Conservation (phyloP, 2,329 filamentous ascomycete genomes). For the Alternaria gaisen region DNA sequence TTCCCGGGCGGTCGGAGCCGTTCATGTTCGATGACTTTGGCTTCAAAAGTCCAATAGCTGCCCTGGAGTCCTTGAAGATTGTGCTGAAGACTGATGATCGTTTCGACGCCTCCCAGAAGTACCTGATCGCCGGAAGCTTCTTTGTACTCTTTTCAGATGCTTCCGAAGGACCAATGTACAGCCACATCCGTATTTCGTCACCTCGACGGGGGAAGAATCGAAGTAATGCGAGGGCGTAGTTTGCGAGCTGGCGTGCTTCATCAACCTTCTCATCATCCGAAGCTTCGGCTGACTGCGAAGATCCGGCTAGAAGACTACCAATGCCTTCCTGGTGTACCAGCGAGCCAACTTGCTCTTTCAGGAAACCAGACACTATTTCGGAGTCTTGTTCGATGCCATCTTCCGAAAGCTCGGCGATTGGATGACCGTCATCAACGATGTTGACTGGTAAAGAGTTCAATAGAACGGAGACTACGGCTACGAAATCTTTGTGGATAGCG, state of each 20-base stretch:
- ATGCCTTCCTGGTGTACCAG: constrained; percentile 81
- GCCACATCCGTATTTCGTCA: constrained; percentile 93
- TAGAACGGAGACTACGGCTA: constrained; percentile 64
- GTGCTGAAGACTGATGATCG: constrained; percentile 65
- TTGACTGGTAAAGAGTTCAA: constrained; percentile 65
- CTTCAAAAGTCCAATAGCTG: constrained; percentile 66
- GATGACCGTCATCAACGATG: constrained; percentile 60
- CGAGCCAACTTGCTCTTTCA: constrained; percentile 72
- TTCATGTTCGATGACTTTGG: constrained; percentile 37
- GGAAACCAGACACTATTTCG: constrained; percentile 56
- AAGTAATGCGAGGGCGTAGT: constrained; percentile 85
- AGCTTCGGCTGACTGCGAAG: constrained; percentile 47
- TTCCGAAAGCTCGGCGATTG: constrained; percentile 41
- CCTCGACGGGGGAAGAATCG: constrained; percentile 82
- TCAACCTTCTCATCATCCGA: constrained; percentile 53
- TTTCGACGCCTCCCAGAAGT: constrained; percentile 79
- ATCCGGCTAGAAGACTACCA: constrained; percentile 65
- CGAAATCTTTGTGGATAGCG: constrained; percentile 62
- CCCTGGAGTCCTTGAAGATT: constrained; percentile 65
- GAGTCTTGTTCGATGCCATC: constrained; percentile 30
- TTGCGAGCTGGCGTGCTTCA: constrained; percentile 78
- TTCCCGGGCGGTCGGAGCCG: constrained; percentile 11
- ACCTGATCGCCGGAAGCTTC: constrained; percentile 74
- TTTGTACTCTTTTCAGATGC: constrained; percentile 42
- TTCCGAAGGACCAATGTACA: constrained; percentile 78